phyloP scores from a whole-genome alignment of 1,139 yeast genomes.

The Taphrina wiesneri region DNA sequence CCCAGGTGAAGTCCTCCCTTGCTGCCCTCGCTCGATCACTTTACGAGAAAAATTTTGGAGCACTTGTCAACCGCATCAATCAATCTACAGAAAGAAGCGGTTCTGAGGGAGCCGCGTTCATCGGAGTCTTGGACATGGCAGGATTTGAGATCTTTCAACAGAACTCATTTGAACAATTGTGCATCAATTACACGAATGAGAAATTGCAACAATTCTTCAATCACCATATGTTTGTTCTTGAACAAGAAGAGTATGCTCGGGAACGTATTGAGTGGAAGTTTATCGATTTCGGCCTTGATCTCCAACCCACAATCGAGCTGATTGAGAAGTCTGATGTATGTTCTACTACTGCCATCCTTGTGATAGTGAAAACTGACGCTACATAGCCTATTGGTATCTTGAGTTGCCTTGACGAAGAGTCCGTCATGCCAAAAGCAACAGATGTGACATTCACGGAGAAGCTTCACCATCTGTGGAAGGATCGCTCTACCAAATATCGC shows the following conservation, averaged over 20 bases:
- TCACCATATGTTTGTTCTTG: conserved; percentile 95
- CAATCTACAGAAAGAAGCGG: conserved; percentile 48
- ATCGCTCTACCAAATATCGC: conserved; percentile 60
- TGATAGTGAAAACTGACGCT: too few relatives aligned
- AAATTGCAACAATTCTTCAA: conserved; percentile 95
- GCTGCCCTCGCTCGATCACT: conserved; percentile 87
- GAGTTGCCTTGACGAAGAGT: conserved; percentile 88
- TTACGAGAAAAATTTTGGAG: conserved; percentile 80
- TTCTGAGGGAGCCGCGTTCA: conserved; percentile 56
- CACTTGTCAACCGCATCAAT: conserved; percentile 74
- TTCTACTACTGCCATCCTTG: background rate
- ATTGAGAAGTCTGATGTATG: conserved; percentile 61
- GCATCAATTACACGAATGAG: conserved; percentile 95
- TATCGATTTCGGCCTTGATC: conserved; percentile 93
- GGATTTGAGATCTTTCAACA: conserved; percentile 93
- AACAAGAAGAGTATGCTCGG: conserved; percentile 89
- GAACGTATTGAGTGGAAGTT: conserved; percentile 97
- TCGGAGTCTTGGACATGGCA: conserved; percentile 94
- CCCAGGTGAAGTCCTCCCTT: conserved; percentile 75
- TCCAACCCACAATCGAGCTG: conserved; percentile 90
- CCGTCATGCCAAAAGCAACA: conserved; percentile 87
- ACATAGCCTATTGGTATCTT: conserved; percentile 77
- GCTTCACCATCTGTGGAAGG: conserved; percentile 64
- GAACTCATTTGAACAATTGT: conserved; percentile 92
- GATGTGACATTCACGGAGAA: conserved; percentile 83